These are phyloP conservation scores for Esteya vermicola DNA, from an alignment of 2,329 filamentous ascomycete genomes.

Conservation along the genomic window DNA sequence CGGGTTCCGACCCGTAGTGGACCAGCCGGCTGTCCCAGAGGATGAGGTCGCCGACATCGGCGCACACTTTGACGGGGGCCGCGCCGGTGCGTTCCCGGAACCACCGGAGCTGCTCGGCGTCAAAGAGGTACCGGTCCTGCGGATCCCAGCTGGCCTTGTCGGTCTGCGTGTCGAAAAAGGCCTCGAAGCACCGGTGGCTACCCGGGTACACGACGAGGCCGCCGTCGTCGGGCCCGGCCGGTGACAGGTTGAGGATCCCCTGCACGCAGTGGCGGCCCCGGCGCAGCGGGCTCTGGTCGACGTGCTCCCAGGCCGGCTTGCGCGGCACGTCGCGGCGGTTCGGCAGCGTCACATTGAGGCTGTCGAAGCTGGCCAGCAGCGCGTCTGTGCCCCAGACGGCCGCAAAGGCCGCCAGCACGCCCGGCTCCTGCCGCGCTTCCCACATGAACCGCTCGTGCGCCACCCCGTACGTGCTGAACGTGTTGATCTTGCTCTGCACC, in stretches of 20 bases:
- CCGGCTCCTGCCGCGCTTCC: conserved; percentile 22
- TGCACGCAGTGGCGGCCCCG: conserved; percentile 16
- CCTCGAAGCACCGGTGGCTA: conserved; percentile 6
- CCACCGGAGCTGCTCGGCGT: conserved; percentile 2
- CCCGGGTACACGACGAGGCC: conserved; percentile 21
- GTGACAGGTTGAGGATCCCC: conserved; percentile 17
- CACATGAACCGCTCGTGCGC: conserved; percentile 25
- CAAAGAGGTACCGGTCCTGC: conserved; percentile 1
- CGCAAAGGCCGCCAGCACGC: conserved; percentile 22
- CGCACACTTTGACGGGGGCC: conserved; percentile 5
- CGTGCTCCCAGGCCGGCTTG: conserved; percentile 20
- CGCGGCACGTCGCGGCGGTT: conserved; percentile 9
- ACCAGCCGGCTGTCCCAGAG: conserved; percentile 23
- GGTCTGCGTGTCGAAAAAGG: conserved; percentile 6
- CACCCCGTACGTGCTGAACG: conserved; percentile 15
- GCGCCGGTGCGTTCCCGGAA: neutral
- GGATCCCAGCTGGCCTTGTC: neutral
- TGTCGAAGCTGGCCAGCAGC: conserved; percentile 22
- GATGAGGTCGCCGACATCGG: conserved; percentile 10
- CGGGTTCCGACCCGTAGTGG: conserved; percentile 21
- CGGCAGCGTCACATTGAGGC: conserved; percentile 23
- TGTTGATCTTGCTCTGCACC: conserved; percentile 18
- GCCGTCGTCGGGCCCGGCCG: conserved; percentile 21
- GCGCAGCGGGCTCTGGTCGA: conserved; percentile 16
- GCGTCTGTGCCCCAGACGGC: conserved; percentile 22